Base-by-base conservation (phyloP, 2,329 filamentous ascomycete genomes). In the Thielaviopsis euricoi region DNA sequence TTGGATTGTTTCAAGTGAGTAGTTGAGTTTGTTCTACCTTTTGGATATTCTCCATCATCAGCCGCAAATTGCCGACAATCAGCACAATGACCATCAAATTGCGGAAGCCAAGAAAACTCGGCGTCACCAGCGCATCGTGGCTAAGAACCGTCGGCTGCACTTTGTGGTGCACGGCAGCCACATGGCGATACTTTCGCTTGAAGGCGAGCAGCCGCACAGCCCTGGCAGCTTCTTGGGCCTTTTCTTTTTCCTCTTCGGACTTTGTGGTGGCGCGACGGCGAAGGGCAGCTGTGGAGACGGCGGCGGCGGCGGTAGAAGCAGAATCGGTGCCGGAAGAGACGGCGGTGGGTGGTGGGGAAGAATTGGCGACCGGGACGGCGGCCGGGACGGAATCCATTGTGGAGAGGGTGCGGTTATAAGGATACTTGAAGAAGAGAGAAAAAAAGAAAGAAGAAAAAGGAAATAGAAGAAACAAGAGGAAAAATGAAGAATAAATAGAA, bases 1-100 rank as follows among this genome's bases (percentile, higher is more conserved):
- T n/a, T n/a, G n/a, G n/a, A n/a, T n/a, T n/a, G n/a, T n/a, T n/a
- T n/a, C n/a, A n/a, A n/a, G n/a, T n/a, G n/a, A n/a, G n/a, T n/a
- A n/a, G n/a, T n/a, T n/a, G n/a, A n/a, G n/a, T n/a, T n/a, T n/a
- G n/a, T n/a, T n/a, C n/a, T 67, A 88, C 87, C 78, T 96, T 96
- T 75, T 91, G 87, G 64, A 91, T 88, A 68, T 98, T 98, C 71
- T 97, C 93, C 67, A 98, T 89, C 74, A 97, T 88, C 66, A 98
- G 77, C 62, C 93, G 84, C 55, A 98, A 72, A 68, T 98, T 98
- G 65, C 90, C 93, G 54, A 91, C 89, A 66, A 97, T 88, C 61
- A 95, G 73, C 43, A 96, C 88, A 66, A 97, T 84, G 46, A 95
- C 87, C 88, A 96, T 95, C 62, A 98, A 78, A 68, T 98, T 98